Base-by-base conservation (phyloP, 768 basidiomycete species). In the Ramaria rubella region DNA sequence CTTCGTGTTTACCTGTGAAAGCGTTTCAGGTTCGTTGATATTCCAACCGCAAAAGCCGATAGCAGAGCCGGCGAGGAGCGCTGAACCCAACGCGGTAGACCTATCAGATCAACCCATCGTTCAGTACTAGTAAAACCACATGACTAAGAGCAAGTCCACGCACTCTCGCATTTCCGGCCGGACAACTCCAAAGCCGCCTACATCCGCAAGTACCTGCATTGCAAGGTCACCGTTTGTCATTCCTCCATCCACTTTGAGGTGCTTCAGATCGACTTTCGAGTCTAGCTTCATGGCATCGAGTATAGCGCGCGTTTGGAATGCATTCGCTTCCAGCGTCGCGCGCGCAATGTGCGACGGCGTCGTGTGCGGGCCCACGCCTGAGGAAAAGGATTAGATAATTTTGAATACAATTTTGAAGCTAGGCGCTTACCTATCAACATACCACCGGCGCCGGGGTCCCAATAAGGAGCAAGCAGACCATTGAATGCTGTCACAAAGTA, bases 401-500 rank as follows among this genome's bases (percentile, higher is more conserved):
- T 33, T 11, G n/a, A 52, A 23, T 26, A 29, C 29, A 40, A 58
- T 15, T n/a, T n/a, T n/a, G n/a, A n/a, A 21, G 34, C 6, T 58
- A n/a, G 57, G 53, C 23, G 49, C 56, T 19, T 24, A 80, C 89
- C 92, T 58, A 96, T 92, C 44, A 96, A 75, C 38, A 89, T 69
- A 0, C 92, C 93, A 19, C 86, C 87, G 27, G 96, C 96, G 27
- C 85, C 82, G 26, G 92, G 82, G 69, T 99, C 96, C 96, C 96
- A 98, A 72, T 92, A 96, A 5, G 96, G 96, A 19, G 96, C 96
- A 26, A 99, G 82, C 24, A 99, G 78, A 55, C 96, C 96, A 38
- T 87, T 87, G 75, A 99, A 97, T 6, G 93, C 94, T 1, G 95
- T 95, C 33, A 98, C 95, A 65, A 98, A 99, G 74, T 90, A 97